phyloP scores from a whole-genome alignment of 169 alveolate species.

The Cryptosporidium parvum region DNA sequence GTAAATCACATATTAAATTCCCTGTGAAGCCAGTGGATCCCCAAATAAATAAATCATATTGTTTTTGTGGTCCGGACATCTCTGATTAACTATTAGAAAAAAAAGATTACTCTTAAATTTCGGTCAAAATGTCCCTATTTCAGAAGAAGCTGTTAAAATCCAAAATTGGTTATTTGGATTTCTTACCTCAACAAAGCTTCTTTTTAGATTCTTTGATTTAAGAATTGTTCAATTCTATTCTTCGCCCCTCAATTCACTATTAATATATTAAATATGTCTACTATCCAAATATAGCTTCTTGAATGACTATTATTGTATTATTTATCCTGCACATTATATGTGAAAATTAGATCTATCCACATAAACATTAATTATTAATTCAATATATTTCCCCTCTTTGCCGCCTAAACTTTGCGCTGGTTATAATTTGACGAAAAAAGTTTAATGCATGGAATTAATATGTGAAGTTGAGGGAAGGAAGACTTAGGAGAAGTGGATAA shows the following conservation, averaged over 20 bases:
- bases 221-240: not conserved
- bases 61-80: slow-evolving; percentile 64
- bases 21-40: slow-evolving; percentile 75
- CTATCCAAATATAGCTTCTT: not conserved
- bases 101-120: not conserved
- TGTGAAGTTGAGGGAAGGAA: not conserved
- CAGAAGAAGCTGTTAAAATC: not conserved
- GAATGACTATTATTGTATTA: not conserved
- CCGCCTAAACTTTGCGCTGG: not conserved
- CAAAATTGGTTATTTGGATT: not conserved
- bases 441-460: not conserved
- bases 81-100: not conserved
- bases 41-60: slow-evolving; percentile 72
- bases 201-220: not conserved
- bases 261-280: not conserved
- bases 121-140: not conserved
- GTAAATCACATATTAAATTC: slow-evolving; percentile 41
- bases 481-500: not conserved
- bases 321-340: not conserved
- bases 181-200: not conserved
- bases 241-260: slow-evolving; percentile 5
- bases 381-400: not conserved
- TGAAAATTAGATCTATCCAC: slow-evolving; percentile 4
- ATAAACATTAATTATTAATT: not conserved
- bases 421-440: not conserved